Evolutionary conservation across 2,329 filamentous ascomycete genomes (phyloP), one percentile per base, ranked within the genome.

Genomic region (Apiospora phragmitis): DNA sequence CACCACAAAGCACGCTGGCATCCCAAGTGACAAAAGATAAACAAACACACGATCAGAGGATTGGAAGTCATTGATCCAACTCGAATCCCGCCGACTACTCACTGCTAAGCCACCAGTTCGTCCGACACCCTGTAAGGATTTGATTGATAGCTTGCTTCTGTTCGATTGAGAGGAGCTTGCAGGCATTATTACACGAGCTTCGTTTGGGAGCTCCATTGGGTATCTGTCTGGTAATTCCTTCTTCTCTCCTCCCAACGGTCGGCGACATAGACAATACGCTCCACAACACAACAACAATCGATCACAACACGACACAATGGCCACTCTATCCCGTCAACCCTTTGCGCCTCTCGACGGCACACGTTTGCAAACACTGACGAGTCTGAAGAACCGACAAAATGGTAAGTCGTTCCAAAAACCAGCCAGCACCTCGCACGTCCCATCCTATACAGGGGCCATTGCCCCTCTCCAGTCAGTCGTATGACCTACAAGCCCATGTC

Each of bases 351-450:
- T 95, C 69, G 89, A 93, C 79, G 87, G 86, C 75, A 84, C 90
- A 70, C 89, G 93, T 75, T 85, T 95, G 35, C 91, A 94, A 80
- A 89, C 85, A 74, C 84, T 95, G 76, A 91, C 90, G 35, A 94
- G 90, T 82, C 83, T 91, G 68, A 95, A 94, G 85, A 95, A 95
- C 81, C 87, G 91, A 81, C 93, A 95, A 79, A 91, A 91, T 85
- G 87, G 90, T 92, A 87, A 75, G 87, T 85, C 70, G 51, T 45
- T 21, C 38, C 38, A 21, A 42, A 14, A 41, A 41, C 38, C 38
- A 41, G 59, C 3, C 65, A 21, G 38, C 42, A 45, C 41, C 7
- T 38, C 41, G 41, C 35, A 45, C 65, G 38, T 29, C 65, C 38
- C 65, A n/a, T 24, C 67, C 12, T n/a, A 45, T 55, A n/a, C 35